Evolutionary conservation across 305 asterid species (phyloP).

Genomic region (Fraxinus sp.): DNA sequence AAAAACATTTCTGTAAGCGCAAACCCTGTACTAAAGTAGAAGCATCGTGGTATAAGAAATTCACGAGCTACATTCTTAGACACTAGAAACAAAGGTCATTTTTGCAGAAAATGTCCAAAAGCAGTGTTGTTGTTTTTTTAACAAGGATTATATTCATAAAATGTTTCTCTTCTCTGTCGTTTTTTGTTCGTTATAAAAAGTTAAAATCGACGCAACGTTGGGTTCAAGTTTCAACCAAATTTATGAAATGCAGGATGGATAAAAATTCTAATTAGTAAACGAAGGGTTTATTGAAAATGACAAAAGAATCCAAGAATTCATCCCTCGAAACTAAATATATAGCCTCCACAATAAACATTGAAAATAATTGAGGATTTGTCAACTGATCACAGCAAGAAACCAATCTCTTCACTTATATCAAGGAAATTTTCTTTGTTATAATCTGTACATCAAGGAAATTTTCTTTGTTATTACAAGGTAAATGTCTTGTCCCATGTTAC

Average conservation of each 20-base stretch:
- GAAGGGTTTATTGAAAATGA: background rate
- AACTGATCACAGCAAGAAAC: background rate
- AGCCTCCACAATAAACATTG: background rate
- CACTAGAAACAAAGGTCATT: background rate
- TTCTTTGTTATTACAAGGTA: background rate
- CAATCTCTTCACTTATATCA: background rate
- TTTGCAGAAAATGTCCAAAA: background rate
- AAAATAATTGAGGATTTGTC: background rate
- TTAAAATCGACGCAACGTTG: background rate
- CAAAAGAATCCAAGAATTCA: background rate
- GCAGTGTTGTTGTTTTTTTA: background rate
- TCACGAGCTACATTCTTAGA: background rate
- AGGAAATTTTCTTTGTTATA: background rate
- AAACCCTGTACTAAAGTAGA: background rate
- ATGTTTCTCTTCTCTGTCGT: background rate
- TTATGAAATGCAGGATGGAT: background rate
- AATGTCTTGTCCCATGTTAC: background rate
- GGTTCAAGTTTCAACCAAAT: background rate
- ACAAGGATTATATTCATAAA: background rate
- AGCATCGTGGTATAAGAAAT: background rate
- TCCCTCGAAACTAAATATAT: background rate
- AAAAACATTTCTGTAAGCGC: background rate
- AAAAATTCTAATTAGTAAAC: background rate
- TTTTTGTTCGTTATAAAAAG: background rate
- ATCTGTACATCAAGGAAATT: background rate